These are phyloP conservation scores for Suillus sp. DNA, from an alignment of 768 basidiomycete genomes.

Conservation along the genomic window DNA sequence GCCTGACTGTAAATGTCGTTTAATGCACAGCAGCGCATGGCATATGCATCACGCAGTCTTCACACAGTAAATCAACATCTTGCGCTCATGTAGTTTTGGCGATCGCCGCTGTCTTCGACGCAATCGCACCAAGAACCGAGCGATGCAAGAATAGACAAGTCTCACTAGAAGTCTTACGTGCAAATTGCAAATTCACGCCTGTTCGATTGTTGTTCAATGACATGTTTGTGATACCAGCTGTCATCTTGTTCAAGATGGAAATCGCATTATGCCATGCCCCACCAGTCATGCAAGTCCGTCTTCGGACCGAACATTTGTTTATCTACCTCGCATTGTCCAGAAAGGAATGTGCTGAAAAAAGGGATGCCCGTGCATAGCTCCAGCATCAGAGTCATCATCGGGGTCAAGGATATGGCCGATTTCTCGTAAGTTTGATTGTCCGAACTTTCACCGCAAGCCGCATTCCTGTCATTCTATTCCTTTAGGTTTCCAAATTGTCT, in stretches of 20 bases:
- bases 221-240: not conserved
- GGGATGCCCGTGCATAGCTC: not conserved
- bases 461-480: not conserved
- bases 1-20: not conserved
- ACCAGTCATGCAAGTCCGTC: not conserved
- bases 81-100: not conserved
- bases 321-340: not conserved
- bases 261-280: not conserved
- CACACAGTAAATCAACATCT: not conserved
- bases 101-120: not conserved
- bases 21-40: not conserved
- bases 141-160: not conserved
- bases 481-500: not conserved
- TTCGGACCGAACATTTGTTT: not conserved
- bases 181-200: not conserved
- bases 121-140: not conserved
- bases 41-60: not conserved
- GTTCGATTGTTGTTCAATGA: not conserved
- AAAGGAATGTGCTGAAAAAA: not conserved
- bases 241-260: not conserved
- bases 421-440: not conserved
- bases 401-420: too few relatives aligned
- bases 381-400: not conserved
- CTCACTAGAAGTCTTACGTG: not conserved
- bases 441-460: conserved; percentile 1